Evolutionary conservation across 2,329 filamentous ascomycete genomes (phyloP), one percentile per base, ranked within the genome.

Genomic region (Basipetospora sp.): DNA sequence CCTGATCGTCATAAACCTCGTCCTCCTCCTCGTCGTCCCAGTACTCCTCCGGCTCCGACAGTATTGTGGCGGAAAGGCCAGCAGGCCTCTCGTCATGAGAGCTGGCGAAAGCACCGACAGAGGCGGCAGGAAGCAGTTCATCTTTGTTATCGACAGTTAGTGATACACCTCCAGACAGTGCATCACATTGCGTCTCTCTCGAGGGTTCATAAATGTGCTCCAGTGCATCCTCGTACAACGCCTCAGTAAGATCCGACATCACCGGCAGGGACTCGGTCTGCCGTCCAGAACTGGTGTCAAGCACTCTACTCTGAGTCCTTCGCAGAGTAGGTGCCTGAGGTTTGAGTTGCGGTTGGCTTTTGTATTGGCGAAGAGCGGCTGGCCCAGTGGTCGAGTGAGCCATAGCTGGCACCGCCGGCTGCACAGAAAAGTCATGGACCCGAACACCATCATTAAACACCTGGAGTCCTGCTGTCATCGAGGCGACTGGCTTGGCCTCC

Each of bases 1-100:
- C 87, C 41, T 61, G 56, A 47, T 74, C 70, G 31, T 74, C 69
- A 44, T 70, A 71, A 29, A 54, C 49, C 27, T 63, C 65, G 44
- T 86, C 83, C 10, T 82, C 80, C 18, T 88, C 79, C 13, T 81
- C 79, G 14, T 86, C 81, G 13, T 83, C 77, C 78, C 77, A 85
- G 48, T 77, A 81, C 52, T 86, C 80, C 47, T 84, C 79, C 0
- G 67, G 48, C 34, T 62, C 58, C 2, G 55, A 60, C 19, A 41
- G 34, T 11, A 19, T 14, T 3, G 47, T 38, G 22, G 35, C 31
- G 2, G 37, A 31, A 8, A 32, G 35, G 10, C 31, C 30, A n/a
- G 31, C 10, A 2, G 29, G 27, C 25, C 33, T 40, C 11, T 42
- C 38, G 11, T 42, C 35, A 29, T 34, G 31, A 30, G 31, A 19